Evolutionary conservation across 2,329 filamentous ascomycete genomes (phyloP), one percentile per base, ranked within the genome.

Genomic region (Colletotrichum lindemuthianum): DNA sequence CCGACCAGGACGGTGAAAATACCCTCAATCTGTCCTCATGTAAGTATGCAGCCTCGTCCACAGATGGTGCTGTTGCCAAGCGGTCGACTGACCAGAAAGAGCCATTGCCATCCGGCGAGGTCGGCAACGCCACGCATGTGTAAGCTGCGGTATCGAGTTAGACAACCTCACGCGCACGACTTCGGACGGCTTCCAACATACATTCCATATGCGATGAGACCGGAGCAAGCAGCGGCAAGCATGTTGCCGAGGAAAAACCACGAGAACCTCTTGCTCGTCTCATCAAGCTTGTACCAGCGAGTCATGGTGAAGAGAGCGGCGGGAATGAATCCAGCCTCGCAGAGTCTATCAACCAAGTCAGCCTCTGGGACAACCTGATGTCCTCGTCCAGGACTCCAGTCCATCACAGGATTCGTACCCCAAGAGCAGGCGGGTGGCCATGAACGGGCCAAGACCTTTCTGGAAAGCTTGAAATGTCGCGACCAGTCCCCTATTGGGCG

Each of bases 271-370:
- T 80, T 82, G 52, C 78, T 80, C 0, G 78, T 82, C 64, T 84
- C 81, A 8, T 75, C 73, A 4, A 75, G 75, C 34, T 80, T 83
- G 60, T 84, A 83, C 80, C 80, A 83, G 2, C 77, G 74, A 0
- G 80, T 82, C 1, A 84, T 76, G 0, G 81, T 82, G 70, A 78
- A 84, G 2, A 83, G 71, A 7, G 79, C 79, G 1, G 79, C 81
- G 3, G 81, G 81, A 49, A 82, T 83, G 63, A 82, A 81, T 2
- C 79, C 80, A 1, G 78, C 76, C 59, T 82, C 81, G 12, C 55
- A 67, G 6, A 63, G 53, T 24, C 61, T 64, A n/a, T 16, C 12
- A 8, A 8, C 15, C 7, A 39, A 8, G 33, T 41, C 8, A 55
- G 44, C 15, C 13, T 4, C 39, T 13, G 43, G n/a, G 10, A 8